Base-by-base conservation (phyloP, 495 filamentous ascomycete species). In the Penicillium coffeae region DNA sequence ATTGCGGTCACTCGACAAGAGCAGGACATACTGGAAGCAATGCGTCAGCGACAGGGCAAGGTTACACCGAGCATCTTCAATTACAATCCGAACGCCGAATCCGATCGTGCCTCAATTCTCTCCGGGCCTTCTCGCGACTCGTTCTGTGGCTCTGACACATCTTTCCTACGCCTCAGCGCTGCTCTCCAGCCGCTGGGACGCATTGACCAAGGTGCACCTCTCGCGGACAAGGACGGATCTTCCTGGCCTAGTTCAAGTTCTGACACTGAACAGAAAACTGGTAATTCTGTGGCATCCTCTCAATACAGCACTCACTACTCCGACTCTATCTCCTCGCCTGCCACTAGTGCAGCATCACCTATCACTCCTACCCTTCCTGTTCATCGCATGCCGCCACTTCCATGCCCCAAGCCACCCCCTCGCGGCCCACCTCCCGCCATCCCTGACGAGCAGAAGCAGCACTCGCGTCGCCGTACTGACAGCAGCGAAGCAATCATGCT, bases 1-100 rank as follows among this genome's bases (percentile, higher is more conserved):
- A 93, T 96, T 80, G 85, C 87, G 0, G 89, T 95, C 40, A 95
- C 89, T 0, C 76, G 81, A 42, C 88, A 95, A 65, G 90, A 96
- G 62, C 85, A 90, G 59, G 81, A 86, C 60, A 71, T 96, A 5
- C 71, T 96, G 7, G 86, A 88, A 53, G 86, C 88, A 12, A 83
- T 96, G 77, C 77, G 90, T 27, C 68, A 80, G 55, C 90, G 90
- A 59, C 76, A 87, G 36, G 86, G 88, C 27, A 80, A 81, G 21
- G 87, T 94, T 75, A 82, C 83, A 0, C 82, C 88, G 45, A 82
- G 84, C 45, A 78, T 85, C 41, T 83, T 88, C 49, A 69, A 80
- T 19, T 58, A 56, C 42, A 60, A 58, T 27, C 38, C 19, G 33
- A 20, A 15, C 30, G 21, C 38, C 43, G 54, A 51, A 22, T 22